Percentiles rank a stretch among this genome's conserved stretches.
These are phyloP conservation scores for Pestalotiopsis sp. DNA, from an alignment of 2,329 filamentous ascomycete genomes.

Conservation along the genomic window DNA sequence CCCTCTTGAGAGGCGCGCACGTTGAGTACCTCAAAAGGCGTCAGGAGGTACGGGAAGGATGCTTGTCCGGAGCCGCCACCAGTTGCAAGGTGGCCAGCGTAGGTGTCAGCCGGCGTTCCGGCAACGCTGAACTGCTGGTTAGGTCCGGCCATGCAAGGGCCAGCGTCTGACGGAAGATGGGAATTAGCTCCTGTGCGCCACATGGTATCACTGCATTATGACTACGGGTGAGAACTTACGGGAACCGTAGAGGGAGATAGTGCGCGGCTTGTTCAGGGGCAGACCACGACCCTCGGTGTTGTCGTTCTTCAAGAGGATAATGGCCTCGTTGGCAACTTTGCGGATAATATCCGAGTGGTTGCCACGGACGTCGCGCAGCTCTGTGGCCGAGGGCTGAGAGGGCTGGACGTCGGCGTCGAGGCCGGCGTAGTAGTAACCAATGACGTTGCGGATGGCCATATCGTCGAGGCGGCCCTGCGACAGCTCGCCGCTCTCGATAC, in stretches of 20 bases:
- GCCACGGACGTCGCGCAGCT: slow-evolving; percentile 17
- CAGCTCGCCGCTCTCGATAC: slow-evolving; percentile 16
- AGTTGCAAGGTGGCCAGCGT: slow-evolving; percentile 43
- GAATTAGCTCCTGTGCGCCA: not conserved
- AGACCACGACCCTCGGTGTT: slow-evolving; percentile 45
- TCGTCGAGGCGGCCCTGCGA: slow-evolving; percentile 20
- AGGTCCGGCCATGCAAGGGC: slow-evolving; percentile 58
- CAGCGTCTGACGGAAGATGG: slow-evolving; percentile 49
- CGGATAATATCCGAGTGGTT: slow-evolving; percentile 19
- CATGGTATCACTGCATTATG: not conserved
- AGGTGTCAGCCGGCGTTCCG: slow-evolving; percentile 13
- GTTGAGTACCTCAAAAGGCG: slow-evolving; percentile 54
- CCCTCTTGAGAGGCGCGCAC: slow-evolving; percentile 43
- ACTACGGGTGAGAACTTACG: not conserved
- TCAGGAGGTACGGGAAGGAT: slow-evolving; percentile 54
- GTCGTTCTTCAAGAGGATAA: slow-evolving; percentile 66
- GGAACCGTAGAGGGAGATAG: slow-evolving; percentile 48
- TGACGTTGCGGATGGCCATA: slow-evolving; percentile 21
- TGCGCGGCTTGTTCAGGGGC: slow-evolving; percentile 50
- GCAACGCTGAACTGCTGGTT: slow-evolving; percentile 16
- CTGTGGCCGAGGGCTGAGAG: not conserved
- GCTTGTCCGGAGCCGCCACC: slow-evolving; percentile 56
- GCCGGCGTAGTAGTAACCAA: slow-evolving; percentile 18
- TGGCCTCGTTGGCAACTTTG: slow-evolving; percentile 44
- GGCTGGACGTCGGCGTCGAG: slow-evolving; percentile 17